Conservation (phyloP, 371 early-diverging fungal genomes). For the Mucor velutinosus region DNA sequence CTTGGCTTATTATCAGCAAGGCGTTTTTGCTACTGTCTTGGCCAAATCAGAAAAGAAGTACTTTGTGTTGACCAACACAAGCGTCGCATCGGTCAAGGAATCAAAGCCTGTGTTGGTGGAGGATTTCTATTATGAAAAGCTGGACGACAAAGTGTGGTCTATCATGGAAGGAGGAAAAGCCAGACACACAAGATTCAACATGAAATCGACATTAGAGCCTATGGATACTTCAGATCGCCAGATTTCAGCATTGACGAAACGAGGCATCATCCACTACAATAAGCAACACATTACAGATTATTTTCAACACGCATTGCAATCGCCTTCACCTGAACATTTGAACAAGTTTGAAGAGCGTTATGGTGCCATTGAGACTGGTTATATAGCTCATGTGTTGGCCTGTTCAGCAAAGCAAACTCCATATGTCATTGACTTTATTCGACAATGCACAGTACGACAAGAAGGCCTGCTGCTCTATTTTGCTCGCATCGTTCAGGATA, state of each 20-base stretch:
- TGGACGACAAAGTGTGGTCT: conserved; percentile 5
- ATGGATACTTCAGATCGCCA: background rate
- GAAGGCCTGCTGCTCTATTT: conserved; percentile 15
- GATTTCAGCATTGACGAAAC: background rate
- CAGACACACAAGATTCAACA: background rate
- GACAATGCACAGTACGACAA: background rate
- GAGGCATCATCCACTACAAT: conserved; percentile 9
- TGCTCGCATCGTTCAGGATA: background rate
- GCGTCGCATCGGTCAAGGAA: background rate
- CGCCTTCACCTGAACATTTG: background rate
- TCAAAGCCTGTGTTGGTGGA: conserved; percentile 4
- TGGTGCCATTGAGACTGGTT: conserved; percentile 12
- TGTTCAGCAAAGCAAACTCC: background rate
- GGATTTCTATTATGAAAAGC: conserved; percentile 13
- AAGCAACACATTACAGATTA: conserved; percentile 10
- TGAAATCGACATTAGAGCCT: background rate
- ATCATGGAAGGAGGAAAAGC: background rate
- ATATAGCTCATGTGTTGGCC: conserved; percentile 1
- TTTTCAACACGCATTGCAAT: background rate
- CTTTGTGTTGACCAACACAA: background rate
- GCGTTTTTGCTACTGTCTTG: conserved; percentile 12
- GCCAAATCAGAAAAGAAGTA: conserved; percentile 15
- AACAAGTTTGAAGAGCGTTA: conserved; percentile 1
- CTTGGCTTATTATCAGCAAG: conserved; percentile 5
- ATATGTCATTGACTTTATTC: background rate